Base-by-base conservation (phyloP, 495 filamentous ascomycete genomes). In the Xylaria venustula region DNA sequence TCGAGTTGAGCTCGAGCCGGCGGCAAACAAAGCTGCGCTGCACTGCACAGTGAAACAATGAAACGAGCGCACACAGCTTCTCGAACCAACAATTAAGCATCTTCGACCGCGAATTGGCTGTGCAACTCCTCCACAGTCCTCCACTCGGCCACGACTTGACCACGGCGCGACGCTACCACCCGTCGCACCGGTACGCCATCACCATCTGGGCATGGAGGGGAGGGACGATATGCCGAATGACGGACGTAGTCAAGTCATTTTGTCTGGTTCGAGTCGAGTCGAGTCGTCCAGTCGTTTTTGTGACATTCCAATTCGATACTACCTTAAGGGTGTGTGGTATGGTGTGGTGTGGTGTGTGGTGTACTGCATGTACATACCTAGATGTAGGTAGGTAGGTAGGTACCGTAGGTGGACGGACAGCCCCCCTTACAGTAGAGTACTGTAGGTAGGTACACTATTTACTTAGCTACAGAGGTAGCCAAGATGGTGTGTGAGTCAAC, bases 91-190 rank as follows among this genome's bases (percentile, higher is more conserved):
- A 46, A 15, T 34, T 9, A 12, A 3, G 20, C 52, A 34, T 22
- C 41, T 30, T 45, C 25, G 40, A 8, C 1, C 15, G 53, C 25
- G 40, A n/a, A 45, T 55, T 45, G 53, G 53, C 53, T 45, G 53
- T 45, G 52, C 52, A 32, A n/a, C 23, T 25, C 44, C 42, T 50
- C 55, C 55, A 59, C 56, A 59, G 41, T 42, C 55, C 55, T 36
- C 55, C 45, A 46, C 30, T 11, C 30, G 11, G 5, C 30, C 30
- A 34, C 44, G 12, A 49, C n/a, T n/a, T n/a, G 19, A 23, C 17
- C 44, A 44, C 40, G 22, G 46, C 46, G 46, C 14, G 37, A 40
- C 37, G 37, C 37, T 40, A 12, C 37, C 37, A 40, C 37, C 37
- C 37, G 37, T 40, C 15, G 37, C 14, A 40, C 37, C 14, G 37